Conservation (phyloP, 805 yeast genomes). For the Candida coleopterorum region DNA sequence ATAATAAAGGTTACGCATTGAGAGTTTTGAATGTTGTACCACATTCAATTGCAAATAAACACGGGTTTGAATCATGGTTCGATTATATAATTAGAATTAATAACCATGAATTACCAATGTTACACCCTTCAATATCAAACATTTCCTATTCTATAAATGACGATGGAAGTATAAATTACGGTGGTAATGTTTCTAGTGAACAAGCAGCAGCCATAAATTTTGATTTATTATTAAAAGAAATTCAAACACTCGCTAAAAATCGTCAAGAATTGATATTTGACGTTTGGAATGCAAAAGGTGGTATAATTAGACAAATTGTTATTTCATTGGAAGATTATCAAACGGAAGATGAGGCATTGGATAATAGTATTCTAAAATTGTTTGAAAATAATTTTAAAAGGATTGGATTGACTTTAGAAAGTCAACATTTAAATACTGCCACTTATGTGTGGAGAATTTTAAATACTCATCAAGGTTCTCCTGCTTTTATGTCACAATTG, state of each 20-base stretch:
- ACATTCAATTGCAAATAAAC: conserved; percentile 28
- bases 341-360: conserved; percentile 18
- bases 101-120: conserved; percentile 55
- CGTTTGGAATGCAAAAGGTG: conserved; percentile 89
- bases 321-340: conserved; percentile 18
- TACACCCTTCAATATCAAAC: conserved; percentile 23
- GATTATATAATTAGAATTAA: conserved; percentile 82
- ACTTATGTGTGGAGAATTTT: conserved; percentile 86
- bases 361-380: conserved; percentile 9
- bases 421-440: conserved; percentile 70
- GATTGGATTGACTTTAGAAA: conserved; percentile 67
- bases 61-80: conserved; percentile 72
- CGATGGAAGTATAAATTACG: conserved; percentile 38
- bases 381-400: conserved; percentile 37
- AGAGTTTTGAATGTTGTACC: conserved; percentile 36
- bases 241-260: conserved; percentile 26
- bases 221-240: conserved; percentile 39
- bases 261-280: conserved; percentile 46
- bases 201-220: conserved; percentile 38
- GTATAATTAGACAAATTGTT: conserved; percentile 34
- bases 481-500: conserved; percentile 80
- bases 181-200: conserved; percentile 25
- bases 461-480: conserved; percentile 65
- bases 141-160: conserved; percentile 32
- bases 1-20: conserved; percentile 39